Base-by-base conservation (phyloP, 2,329 filamentous ascomycete genomes). In the Endoconidiophora laricicola region DNA sequence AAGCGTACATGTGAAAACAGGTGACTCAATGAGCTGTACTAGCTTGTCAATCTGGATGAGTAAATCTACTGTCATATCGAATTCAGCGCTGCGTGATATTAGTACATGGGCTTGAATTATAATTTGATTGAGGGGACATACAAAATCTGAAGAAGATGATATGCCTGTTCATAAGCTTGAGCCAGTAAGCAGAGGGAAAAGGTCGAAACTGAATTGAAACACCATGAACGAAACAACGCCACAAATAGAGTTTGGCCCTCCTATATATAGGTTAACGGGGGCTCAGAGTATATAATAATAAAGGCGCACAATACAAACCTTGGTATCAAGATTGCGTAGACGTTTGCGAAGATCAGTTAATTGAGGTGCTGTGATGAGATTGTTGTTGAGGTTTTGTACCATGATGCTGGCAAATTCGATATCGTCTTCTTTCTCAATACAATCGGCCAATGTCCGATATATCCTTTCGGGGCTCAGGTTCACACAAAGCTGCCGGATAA, bases 311-410 rank as follows among this genome's bases (percentile, higher is more conserved):
- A 6, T 23, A 46, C 54, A 48, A 66, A 83, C 82, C 67, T 80
- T 88, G 7, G 82, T 86, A 62, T 98, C 91, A 1, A 95, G 70
- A 58, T 94, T 98, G 33, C 91, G 76, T 46, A 98, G 69, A 41
- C 91, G 73, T 63, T 94, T 95, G 43, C 91, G 79, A 55, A 98
- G 71, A 58, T 96, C 93, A 1, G 86, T 79, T 26, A 98, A 70
- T 64, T 98, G 88, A 1, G 93, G 91, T 0, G 93, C 91, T 1
- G 93, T 98, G 56, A 98, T 95, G 49, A 98, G 79, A 59, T 98
- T 98, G 64, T 98, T 98, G 68, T 98, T 98, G 48, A 98, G 72
- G 59, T 96, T 96, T 63, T 98, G 91, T 26, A 98, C 87, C 91
- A 98, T 98, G 58, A 98, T 96, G 61, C 90, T 95, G 14, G 91